These are phyloP conservation scores for Wickerhamomyces kurtzmanii DNA, from an alignment of 805 yeast species.

Conservation along the genomic window DNA sequence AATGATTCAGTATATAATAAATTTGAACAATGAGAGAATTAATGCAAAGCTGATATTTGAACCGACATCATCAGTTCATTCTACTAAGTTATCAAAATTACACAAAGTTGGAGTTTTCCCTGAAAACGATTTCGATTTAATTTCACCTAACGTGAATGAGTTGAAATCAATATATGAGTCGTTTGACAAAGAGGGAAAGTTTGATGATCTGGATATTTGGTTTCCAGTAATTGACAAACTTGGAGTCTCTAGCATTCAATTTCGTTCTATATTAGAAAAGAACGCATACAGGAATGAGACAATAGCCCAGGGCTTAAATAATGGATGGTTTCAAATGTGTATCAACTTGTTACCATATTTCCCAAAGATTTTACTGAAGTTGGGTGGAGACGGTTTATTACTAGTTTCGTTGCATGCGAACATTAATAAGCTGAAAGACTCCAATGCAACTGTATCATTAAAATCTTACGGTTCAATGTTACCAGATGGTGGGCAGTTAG, in stretches of 20 bases:
- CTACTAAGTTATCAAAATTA: constrained; percentile 33
- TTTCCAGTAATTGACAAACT: constrained; percentile 61
- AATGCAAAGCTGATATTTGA: constrained; percentile 42
- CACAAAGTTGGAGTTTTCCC: constrained; percentile 37
- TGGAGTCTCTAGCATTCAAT: constrained; percentile 32
- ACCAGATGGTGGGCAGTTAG: constrained; percentile 20
- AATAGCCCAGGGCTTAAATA: constrained; percentile 17
- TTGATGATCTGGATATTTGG: constrained; percentile 56
- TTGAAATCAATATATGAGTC: constrained; percentile 42
- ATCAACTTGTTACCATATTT: constrained; percentile 67
- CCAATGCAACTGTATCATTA: constrained; percentile 7
- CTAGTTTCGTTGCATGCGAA: constrained; percentile 23
- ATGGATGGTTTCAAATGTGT: constrained; percentile 55
- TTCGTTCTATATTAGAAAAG: constrained; percentile 35
- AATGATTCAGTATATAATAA: constrained; percentile 27
- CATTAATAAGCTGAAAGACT: constrained; percentile 1
- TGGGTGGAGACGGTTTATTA: constrained; percentile 57
- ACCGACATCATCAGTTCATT: constrained; percentile 69
- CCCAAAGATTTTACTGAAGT: constrained; percentile 56
- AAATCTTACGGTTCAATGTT: constrained; percentile 7
- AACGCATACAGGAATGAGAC: constrained; percentile 13
- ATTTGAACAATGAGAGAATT: constrained; percentile 11
- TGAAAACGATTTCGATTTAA: constrained; percentile 25
- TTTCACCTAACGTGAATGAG: constrained; percentile 67
- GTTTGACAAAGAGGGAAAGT: constrained; percentile 30